These are phyloP conservation scores for Aspergillus neoniger DNA, from an alignment of 2,329 filamentous ascomycete genomes.

Conservation along the genomic window DNA sequence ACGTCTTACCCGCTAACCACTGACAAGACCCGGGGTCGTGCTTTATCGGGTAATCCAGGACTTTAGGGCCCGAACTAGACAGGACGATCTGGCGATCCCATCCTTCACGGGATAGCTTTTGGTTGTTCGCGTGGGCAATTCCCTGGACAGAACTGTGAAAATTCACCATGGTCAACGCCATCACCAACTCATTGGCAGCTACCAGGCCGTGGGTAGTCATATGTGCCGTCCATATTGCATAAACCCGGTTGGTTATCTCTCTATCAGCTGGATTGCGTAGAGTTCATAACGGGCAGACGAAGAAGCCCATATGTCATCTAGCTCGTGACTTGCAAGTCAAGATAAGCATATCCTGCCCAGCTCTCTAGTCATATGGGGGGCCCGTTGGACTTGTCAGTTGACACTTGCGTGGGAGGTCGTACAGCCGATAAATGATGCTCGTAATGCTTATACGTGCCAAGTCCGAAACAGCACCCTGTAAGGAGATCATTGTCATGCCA, in stretches of 20 bases:
- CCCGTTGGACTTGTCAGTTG: conserved; percentile 3
- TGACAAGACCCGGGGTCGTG: conserved; percentile 4
- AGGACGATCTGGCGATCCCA: conserved; percentile 25
- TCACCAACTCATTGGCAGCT: not conserved
- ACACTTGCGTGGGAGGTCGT: not conserved
- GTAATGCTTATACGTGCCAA: not conserved
- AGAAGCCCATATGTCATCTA: not conserved
- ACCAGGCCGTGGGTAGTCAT: not conserved
- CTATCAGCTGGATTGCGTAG: not conserved
- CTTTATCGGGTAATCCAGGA: conserved; percentile 7
- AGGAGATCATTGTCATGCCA: not conserved
- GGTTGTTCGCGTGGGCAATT: conserved; percentile 14
- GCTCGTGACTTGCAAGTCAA: conserved; percentile 2
- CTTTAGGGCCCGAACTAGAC: conserved; percentile 4
- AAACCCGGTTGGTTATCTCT: not conserved
- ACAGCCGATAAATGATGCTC: not conserved
- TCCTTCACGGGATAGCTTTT: conserved; percentile 11
- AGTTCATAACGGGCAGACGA: not conserved
- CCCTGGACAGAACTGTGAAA: not conserved
- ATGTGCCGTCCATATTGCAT: not conserved
- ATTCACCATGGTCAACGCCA: not conserved
- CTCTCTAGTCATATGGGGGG: not conserved
- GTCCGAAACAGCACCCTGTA: not conserved
- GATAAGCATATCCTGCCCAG: conserved; percentile 6
- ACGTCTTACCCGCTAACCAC: conserved; percentile 5